phyloP scores from a whole-genome alignment of 257 asterid genomes.

The Thymus mandschuricus region DNA sequence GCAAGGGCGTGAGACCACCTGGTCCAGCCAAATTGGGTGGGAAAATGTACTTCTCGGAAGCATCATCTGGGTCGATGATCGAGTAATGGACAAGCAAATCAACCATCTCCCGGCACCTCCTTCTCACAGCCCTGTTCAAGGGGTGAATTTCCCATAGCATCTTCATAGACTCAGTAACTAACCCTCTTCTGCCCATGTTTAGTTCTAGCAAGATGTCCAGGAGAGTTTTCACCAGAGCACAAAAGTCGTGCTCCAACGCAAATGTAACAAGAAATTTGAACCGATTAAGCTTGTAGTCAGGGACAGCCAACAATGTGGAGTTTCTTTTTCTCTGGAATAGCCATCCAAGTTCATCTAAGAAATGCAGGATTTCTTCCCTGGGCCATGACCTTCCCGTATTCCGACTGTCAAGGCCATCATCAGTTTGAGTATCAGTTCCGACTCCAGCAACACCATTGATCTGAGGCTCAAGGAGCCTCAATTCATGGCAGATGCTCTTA shows the following conservation, averaged over 20 bases:
- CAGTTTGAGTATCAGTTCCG: constrained; percentile 28
- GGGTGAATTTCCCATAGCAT: constrained; percentile 77
- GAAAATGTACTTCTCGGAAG: constrained; percentile 56
- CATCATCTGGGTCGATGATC: constrained; percentile 38
- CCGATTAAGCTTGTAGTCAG: constrained; percentile 56
- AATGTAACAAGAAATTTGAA: constrained; percentile 70
- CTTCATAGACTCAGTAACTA: constrained; percentile 51
- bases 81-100: constrained; percentile 56
- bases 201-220: constrained; percentile 67
- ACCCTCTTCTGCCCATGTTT: constrained; percentile 52
- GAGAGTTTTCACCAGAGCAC: constrained; percentile 69
- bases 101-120: constrained; percentile 66
- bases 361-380: constrained; percentile 60
- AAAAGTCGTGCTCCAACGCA: constrained; percentile 78
- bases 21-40: constrained; percentile 71
- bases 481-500: constrained; percentile 64
- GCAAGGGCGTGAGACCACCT: constrained; percentile 87
- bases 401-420: constrained; percentile 35
- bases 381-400: constrained; percentile 44
- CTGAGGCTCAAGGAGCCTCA: constrained; percentile 70
- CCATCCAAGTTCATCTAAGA: constrained; percentile 95
- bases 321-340: constrained; percentile 75
- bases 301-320: constrained; percentile 49
- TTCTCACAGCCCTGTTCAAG: constrained; percentile 78
- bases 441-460: constrained; percentile 42